Base-by-base conservation (phyloP, 768 basidiomycete species). In the Polyporus arcularius region DNA sequence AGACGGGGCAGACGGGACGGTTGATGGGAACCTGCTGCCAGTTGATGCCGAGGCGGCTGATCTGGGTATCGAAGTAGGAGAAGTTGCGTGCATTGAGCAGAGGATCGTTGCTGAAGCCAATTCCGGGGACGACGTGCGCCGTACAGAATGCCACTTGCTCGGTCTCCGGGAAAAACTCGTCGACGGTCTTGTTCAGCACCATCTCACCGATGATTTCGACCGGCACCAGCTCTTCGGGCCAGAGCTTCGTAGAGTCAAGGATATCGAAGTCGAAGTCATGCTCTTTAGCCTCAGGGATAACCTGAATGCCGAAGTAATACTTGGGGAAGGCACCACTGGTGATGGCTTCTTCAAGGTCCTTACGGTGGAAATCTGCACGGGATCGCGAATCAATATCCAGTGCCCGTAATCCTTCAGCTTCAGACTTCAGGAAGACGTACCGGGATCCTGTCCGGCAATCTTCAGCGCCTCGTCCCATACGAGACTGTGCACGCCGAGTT, bases 121-220 rank as follows among this genome's bases (percentile, higher is more conserved):
- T 87, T 7, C 85, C 86, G 4, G 85, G 87, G 8, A 88, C 85
- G 31, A 78, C 65, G 39, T 78, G 77, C 26, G 75, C 68, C 1
- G 92, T 96, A 73, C 91, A 96, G 73, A 94, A 96, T 0, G 93
- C 94, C 54, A 88, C 88, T 73, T 94, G 93, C 74, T 96, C 94
- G 6, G 85, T 86, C 75, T 96, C 92, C 11, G 92, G 76, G 76
- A 95, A 95, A 76, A 83, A 95, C 67, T 92, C 89, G 54, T 88
- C 83, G 28, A 87, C 85, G 0, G 74, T 78, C 26, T 83, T 78
- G 66, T 89, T 78, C 38, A 90, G 72, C 2, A 85, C 82, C 66
- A 96, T 74, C 71, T 89, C 88, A 39, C 93, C 94, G 51, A 96
- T 87, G 63, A 83, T 78, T 65, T 89, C 79, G 14, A 95, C 77